Conservation (phyloP, 2,329 filamentous ascomycete genomes). For the Colletotrichum orchidophilum region DNA sequence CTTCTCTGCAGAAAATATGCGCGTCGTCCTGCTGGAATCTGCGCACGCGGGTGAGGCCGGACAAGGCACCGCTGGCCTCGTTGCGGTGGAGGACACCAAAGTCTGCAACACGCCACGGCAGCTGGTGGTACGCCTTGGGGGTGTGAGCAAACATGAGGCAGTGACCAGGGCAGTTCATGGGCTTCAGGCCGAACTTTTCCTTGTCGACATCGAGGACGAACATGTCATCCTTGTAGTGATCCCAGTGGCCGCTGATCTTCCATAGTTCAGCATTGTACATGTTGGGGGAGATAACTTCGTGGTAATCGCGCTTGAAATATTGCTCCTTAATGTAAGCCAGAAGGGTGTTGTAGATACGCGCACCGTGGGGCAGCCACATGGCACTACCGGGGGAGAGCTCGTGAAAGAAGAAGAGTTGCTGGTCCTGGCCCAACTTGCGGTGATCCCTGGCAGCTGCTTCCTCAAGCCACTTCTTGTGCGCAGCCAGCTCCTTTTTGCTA, state of each 20-base stretch:
- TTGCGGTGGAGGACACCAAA: constrained; percentile 91
- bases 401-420: constrained; percentile 98
- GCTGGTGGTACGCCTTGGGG: constrained; percentile 86
- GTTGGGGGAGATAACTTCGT: constrained; percentile 91
- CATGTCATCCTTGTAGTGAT: constrained; percentile 88
- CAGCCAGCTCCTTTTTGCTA: constrained; percentile 93
- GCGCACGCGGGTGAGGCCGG: constrained; percentile 89
- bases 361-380: constrained; percentile 93
- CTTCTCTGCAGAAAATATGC: constrained; percentile 92
- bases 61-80: constrained; percentile 91
- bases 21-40: constrained; percentile 97
- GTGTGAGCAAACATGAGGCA: constrained; percentile 87
- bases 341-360: constrained; percentile 91
- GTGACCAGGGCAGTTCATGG: constrained; percentile 98
- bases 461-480: constrained; percentile 94
- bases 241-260: constrained; percentile 96
- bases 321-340: constrained; percentile 83
- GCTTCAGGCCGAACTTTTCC: constrained; percentile 81
- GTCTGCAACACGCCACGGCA: constrained; percentile 93
- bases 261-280: constrained; percentile 95
- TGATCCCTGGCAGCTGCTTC: constrained; percentile 99
- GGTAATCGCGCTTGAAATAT: constrained; percentile 93
- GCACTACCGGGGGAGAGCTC: constrained; percentile 91
- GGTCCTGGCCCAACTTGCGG: constrained; percentile 90
- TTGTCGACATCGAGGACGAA: constrained; percentile 80